A percentile compares a stretch with the other conserved stretches of the same genome.
Evolutionary conservation across 2,329 filamentous ascomycete genomes (phyloP).

Genomic region (Cordyceps pruinosa): DNA sequence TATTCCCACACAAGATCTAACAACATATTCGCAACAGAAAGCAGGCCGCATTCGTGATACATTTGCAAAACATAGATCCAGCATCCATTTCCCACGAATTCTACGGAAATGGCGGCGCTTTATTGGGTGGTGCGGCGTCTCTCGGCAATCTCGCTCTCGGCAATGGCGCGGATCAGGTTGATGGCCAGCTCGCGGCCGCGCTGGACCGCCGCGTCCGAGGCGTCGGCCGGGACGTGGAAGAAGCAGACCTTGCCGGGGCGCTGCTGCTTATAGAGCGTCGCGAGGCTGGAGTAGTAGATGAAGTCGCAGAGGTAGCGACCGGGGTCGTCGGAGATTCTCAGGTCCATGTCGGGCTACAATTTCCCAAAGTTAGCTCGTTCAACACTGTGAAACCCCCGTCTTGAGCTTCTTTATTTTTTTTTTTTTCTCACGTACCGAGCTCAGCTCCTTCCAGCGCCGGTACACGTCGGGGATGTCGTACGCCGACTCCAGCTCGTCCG

Average conservation of each 20-base stretch:
- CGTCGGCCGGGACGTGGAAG: constrained; percentile 62
- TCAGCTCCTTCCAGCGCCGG: constrained; percentile 45
- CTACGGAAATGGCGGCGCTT: background rate
- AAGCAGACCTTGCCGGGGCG: constrained; percentile 53
- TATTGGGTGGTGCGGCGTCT: constrained; percentile 14
- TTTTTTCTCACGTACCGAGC: constrained; percentile 35
- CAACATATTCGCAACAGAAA: too few species aligned
- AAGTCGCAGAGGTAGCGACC: constrained; percentile 73
- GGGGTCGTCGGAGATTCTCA: constrained; percentile 61
- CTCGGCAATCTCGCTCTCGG: constrained; percentile 39
- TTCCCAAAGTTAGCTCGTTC: background rate
- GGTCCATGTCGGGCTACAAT: constrained; percentile 32
- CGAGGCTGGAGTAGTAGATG: constrained; percentile 65
- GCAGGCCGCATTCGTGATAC: too few species aligned
- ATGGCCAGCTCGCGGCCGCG: constrained; percentile 46
- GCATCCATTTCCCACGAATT: too few species aligned
- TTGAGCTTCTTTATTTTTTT: too few species aligned
- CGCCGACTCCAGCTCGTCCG: constrained; percentile 49
- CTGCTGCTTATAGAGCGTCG: constrained; percentile 44
- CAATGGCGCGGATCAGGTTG: constrained; percentile 50
- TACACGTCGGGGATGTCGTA: constrained; percentile 53
- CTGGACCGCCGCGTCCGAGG: constrained; percentile 40
- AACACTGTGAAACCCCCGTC: background rate
- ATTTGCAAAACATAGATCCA: too few species aligned
- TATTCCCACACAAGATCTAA: too few species aligned